Evolutionary conservation across 2,329 filamentous ascomycete species (phyloP).

Genomic region (Remersonia thermophila): DNA sequence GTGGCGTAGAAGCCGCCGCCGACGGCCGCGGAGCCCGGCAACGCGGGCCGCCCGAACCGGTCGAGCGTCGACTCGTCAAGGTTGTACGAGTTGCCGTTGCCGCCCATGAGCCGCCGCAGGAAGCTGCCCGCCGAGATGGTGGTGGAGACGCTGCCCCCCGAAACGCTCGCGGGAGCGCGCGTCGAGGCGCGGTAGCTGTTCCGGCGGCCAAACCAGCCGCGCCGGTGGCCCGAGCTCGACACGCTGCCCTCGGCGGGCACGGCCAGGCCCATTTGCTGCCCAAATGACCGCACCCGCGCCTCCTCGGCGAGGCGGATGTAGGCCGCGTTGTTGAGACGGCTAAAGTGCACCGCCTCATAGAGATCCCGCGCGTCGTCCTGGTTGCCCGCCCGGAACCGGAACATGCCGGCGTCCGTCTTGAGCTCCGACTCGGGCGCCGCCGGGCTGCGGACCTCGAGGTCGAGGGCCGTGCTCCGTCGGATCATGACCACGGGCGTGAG

Average conservation of each 20-base stretch:
- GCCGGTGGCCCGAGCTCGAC: conserved; percentile 32
- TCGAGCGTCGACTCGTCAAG: conserved; percentile 67
- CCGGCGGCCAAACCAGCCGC: conserved; percentile 49
- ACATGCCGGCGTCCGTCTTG: conserved; percentile 54
- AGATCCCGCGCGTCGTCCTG: conserved; percentile 67
- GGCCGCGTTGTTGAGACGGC: conserved; percentile 83
- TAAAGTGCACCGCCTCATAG: conserved; percentile 76
- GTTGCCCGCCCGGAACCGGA: conserved; percentile 78
- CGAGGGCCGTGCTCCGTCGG: conserved; percentile 78
- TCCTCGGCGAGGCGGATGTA: conserved; percentile 60
- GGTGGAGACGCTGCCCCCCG: conserved; percentile 52
- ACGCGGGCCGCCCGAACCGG: conserved; percentile 38
- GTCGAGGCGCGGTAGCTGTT: conserved; percentile 53
- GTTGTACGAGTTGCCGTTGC: conserved; percentile 63
- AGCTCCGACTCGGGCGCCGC: conserved; percentile 62
- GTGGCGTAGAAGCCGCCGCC: conserved; percentile 48
- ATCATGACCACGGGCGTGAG: conserved; percentile 86
- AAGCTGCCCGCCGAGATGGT: conserved; percentile 61
- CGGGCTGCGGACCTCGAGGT: conserved; percentile 86
- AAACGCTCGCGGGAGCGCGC: conserved; percentile 50
- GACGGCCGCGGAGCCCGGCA: conserved; percentile 31
- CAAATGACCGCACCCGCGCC: conserved; percentile 61
- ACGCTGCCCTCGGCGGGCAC: conserved; percentile 33
- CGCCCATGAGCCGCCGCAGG: conserved; percentile 61
- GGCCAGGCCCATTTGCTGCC: conserved; percentile 35